Evolutionary conservation across 2,329 filamentous ascomycete genomes (phyloP), one percentile per base, ranked within the genome.

Genomic region (Purpureocillium lavendulum): DNA sequence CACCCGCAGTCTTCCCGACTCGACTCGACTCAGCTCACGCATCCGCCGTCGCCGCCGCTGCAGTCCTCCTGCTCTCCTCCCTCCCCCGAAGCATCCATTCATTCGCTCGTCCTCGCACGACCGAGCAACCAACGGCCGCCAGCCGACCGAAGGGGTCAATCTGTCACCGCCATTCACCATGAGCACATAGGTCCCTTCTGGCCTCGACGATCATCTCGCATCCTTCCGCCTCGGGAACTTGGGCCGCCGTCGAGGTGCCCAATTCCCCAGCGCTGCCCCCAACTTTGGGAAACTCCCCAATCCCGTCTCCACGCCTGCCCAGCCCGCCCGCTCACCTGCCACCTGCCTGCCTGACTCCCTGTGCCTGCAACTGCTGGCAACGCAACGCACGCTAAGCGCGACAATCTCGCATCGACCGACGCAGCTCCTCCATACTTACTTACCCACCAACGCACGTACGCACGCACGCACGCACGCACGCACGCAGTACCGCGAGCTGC

Each of bases 211-310:
- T 37, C 44, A 35, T 38, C 36, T 40, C 43, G 38, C 36, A 38
- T 45, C 39, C 38, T 43, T 46, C 39, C 37, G 36, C 38, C 33
- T 38, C 37, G 43, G 35, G 33, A 34, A 39, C 35, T 46, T 46
- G 43, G 48, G 46, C 45, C 42, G 43, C 43, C 46, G 46, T 42
- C 40, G 28, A 45, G 43, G 45, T 48, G 47, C 45, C 44, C 45
- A 46, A 48, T 46, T 44, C 40, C 30, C 40, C 40, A 29, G 40
- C 40, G 31, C 38, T 36, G 15, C 18, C 24, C 33, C 33, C 40
- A 26, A 26, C 21, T 10, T 26, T n/a, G n/a, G 21, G 21, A 10
- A 26, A 6, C 21, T 26, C 34, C 28, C 30, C 36, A 30, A 28
- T 16, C 18, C 24, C 30, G 18, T 17, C 36, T 28, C 24, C 17